Conservation (phyloP, 768 basidiomycete species). For the Sistotremastrum niveocremeum region DNA sequence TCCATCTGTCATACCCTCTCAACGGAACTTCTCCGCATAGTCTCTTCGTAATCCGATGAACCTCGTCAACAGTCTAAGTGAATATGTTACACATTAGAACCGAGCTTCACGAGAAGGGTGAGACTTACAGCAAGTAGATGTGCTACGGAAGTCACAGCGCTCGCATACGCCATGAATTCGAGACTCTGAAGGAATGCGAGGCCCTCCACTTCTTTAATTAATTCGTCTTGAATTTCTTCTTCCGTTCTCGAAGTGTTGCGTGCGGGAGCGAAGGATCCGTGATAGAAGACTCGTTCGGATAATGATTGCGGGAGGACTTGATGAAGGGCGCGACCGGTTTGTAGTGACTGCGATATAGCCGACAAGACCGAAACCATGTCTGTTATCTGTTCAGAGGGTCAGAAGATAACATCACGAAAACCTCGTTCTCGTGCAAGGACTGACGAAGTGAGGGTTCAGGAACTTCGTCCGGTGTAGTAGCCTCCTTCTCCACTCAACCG, state of each 20-base stretch:
- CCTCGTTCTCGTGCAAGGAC: conserved; percentile 7
- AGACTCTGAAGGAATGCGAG: conserved; percentile 7
- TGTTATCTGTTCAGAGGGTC: conserved; percentile 15
- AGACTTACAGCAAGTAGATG: conserved; percentile 21
- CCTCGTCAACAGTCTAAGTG: conserved; percentile 23
- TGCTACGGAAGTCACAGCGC: conserved; percentile 24
- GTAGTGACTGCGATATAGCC: conserved; percentile 30
- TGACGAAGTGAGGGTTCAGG: conserved; percentile 42
- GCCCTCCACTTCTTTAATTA: too few relatives aligned
- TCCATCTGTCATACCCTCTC: conserved; percentile 25
- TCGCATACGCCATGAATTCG: conserved; percentile 28
- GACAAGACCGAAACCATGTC: conserved; percentile 33
- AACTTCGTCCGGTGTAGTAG: conserved; percentile 32
- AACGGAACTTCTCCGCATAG: conserved; percentile 30
- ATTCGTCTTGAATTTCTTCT: too few relatives aligned
- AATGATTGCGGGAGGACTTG: conserved; percentile 27
- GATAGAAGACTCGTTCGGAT: conserved; percentile 33
- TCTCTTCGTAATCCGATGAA: conserved; percentile 21
- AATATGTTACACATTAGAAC: neutral
- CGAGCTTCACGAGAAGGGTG: too few relatives aligned
- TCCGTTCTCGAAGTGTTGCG: too few relatives aligned
- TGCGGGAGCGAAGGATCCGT: conserved; percentile 13
- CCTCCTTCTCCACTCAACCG: conserved; percentile 25
- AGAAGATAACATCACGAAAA: neutral
- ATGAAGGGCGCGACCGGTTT: conserved; percentile 31